A percentile compares a stretch with the other conserved stretches of the same genome.
Evolutionary conservation across 176 grass and related monocot genomes (phyloP).

Genomic region (Eragrostis nindensis): DNA sequence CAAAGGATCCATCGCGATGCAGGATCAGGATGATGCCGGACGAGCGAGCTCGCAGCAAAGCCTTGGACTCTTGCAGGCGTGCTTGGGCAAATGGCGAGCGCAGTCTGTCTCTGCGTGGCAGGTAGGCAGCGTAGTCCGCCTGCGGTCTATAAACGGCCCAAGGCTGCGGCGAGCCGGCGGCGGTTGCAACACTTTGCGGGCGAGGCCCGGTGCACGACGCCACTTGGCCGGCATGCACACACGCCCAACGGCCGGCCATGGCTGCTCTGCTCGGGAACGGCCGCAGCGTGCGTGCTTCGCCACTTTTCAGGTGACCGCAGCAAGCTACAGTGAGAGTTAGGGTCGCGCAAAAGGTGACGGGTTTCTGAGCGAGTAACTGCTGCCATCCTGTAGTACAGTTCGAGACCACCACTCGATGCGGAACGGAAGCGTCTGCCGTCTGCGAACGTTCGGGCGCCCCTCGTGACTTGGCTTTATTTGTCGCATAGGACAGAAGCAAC

Average conservation of each 20-base stretch:
- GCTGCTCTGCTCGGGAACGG: neutral
- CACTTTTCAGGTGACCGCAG: conserved; percentile 21
- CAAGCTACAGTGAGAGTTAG: neutral
- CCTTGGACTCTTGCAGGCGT: conserved; percentile 4
- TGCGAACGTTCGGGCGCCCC: conserved; percentile 9
- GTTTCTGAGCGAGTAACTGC: neutral
- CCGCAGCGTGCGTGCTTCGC: conserved; percentile 17
- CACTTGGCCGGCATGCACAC: conserved; percentile 46
- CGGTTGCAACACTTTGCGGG: neutral
- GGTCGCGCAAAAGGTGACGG: conserved; percentile 1
- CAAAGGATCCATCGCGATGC: conserved; percentile 24
- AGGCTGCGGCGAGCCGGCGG: conserved; percentile 10
- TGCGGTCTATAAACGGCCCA: neutral
- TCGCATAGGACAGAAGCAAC: neutral
- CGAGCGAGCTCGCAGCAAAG: neutral
- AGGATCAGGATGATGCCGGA: neutral
- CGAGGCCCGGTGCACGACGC: neutral
- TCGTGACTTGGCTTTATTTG: conserved; percentile 3
- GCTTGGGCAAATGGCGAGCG: neutral
- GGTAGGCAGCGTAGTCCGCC: neutral
- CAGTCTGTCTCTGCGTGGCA: neutral
- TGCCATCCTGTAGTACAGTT: too few relatives aligned
- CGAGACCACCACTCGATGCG: neutral
- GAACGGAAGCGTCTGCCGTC: neutral
- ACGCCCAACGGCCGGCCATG: neutral